phyloP scores from a whole-genome alignment of 1,139 yeast genomes.

The Kurtzmaniella quercitrusa region DNA sequence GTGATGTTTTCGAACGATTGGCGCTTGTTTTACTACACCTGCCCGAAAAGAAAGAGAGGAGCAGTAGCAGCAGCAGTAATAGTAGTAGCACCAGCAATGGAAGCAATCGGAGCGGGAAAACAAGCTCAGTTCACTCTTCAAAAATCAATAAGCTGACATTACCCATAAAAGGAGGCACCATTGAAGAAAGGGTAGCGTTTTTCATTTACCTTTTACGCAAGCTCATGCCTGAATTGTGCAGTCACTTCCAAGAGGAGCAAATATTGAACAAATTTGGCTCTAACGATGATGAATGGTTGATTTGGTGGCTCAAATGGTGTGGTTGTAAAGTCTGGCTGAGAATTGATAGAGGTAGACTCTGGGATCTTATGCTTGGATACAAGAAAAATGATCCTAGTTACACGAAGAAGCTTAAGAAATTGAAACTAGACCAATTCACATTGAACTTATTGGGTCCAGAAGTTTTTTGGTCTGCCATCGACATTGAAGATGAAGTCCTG shows the following conservation, averaged over 20 bases:
- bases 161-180: conserved; percentile 61
- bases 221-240: conserved; percentile 71
- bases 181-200: conserved; percentile 66
- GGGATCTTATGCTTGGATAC: conserved; percentile 88
- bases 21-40: conserved; percentile 73
- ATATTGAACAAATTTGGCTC: conserved; percentile 57
- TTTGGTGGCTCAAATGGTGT: conserved; percentile 93
- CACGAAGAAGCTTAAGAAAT: conserved; percentile 23
- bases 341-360: conserved; percentile 77
- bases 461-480: conserved; percentile 35
- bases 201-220: conserved; percentile 65
- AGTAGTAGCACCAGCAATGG: conserved; percentile 3
- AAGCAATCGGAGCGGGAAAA: not conserved
- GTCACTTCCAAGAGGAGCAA: conserved; percentile 78
- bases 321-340: conserved; percentile 88
- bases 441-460: conserved; percentile 40
- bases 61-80: conserved; percentile 2
- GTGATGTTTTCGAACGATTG: conserved; percentile 71
- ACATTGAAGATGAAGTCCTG: conserved; percentile 10
- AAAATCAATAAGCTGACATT: conserved; percentile 30
- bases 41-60: conserved; percentile 36
- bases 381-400: conserved; percentile 39
- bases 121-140: not conserved
- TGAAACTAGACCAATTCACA: conserved; percentile 20
- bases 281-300: conserved; percentile 82